Evolutionary conservation across 2,329 filamentous ascomycete species (phyloP).

Genomic region (Aspergillus eucalypticola): DNA sequence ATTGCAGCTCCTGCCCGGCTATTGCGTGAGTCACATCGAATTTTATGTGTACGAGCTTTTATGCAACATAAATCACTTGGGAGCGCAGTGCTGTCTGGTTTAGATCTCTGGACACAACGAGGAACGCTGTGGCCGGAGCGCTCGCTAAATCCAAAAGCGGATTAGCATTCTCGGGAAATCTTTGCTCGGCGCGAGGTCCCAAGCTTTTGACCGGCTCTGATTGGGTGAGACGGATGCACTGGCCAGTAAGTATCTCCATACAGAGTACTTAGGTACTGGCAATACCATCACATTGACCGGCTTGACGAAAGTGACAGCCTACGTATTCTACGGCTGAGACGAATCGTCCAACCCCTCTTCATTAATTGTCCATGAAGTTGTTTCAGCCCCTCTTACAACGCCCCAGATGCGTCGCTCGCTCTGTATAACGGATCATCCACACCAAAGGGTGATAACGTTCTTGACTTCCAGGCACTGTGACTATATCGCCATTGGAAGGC

Average conservation of each 20-base stretch:
- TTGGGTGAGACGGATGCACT: slow-evolving; percentile 1
- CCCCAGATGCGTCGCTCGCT: neutral
- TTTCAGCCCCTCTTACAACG: neutral
- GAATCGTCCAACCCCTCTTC: neutral
- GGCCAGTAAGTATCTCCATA: slow-evolving; percentile 10
- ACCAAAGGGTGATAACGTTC: neutral
- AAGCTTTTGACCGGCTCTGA: neutral
- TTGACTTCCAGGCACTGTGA: neutral
- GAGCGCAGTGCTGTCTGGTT: neutral
- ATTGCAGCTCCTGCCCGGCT: too few species aligned
- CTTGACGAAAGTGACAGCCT: slow-evolving; percentile 1
- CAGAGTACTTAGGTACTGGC: neutral
- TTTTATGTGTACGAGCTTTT: neutral
- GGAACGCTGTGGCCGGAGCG: neutral
- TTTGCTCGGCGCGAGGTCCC: neutral
- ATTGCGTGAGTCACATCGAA: neutral
- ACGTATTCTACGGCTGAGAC: neutral
- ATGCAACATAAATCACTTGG: neutral
- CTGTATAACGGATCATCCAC: neutral
- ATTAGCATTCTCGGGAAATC: neutral
- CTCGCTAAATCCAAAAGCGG: neutral
- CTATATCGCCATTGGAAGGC: neutral
- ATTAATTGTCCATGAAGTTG: neutral
- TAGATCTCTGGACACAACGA: neutral
- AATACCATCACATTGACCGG: neutral